phyloP scores from a whole-genome alignment of 805 yeast genomes.

The Wickerhamiella hasegawae region DNA sequence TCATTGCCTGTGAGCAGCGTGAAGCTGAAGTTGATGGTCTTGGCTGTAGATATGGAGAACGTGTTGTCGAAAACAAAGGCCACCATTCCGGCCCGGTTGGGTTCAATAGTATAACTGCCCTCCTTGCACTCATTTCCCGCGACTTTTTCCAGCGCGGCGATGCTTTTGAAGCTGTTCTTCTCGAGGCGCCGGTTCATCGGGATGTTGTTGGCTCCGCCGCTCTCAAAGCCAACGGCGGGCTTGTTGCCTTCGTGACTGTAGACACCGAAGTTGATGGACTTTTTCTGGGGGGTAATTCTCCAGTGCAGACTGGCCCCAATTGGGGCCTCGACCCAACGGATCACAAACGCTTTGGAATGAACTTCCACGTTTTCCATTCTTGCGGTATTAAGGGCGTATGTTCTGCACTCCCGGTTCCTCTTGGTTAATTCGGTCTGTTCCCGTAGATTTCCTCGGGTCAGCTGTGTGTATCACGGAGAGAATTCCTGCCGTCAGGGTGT shows the following conservation, averaged over 20 bases:
- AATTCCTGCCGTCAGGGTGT: too few species aligned
- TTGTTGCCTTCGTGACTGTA: slow-evolving; percentile 10
- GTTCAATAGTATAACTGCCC: slow-evolving; percentile 41
- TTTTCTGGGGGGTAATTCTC: slow-evolving; percentile 67
- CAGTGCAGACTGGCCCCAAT: slow-evolving; percentile 52
- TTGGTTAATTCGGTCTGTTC: too few species aligned
- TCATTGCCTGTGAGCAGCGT: not conserved
- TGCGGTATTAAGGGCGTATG: too few species aligned
- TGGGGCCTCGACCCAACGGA: slow-evolving; percentile 78
- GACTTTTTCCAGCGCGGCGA: slow-evolving; percentile 41
- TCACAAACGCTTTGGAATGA: slow-evolving; percentile 74
- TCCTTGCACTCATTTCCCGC: slow-evolving; percentile 43
- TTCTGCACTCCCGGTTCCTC: too few species aligned
- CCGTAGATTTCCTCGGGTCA: too few species aligned
- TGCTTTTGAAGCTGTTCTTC: slow-evolving; percentile 33
- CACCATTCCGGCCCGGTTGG: slow-evolving; percentile 42
- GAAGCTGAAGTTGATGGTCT: slow-evolving; percentile 50
- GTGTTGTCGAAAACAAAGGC: slow-evolving; percentile 90
- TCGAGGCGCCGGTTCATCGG: slow-evolving; percentile 34
- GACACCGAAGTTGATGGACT: slow-evolving; percentile 31
- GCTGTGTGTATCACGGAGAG: too few species aligned
- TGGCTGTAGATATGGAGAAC: slow-evolving; percentile 69
- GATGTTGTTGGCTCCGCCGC: slow-evolving; percentile 1
- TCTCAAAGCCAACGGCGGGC: slow-evolving; percentile 12
- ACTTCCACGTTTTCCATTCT: slow-evolving; percentile 84